Percentiles rank a stretch among this genome's conserved stretches.
Conservation (phyloP, 169 alveolate genomes). For the Amoebophrya sp. region DNA sequence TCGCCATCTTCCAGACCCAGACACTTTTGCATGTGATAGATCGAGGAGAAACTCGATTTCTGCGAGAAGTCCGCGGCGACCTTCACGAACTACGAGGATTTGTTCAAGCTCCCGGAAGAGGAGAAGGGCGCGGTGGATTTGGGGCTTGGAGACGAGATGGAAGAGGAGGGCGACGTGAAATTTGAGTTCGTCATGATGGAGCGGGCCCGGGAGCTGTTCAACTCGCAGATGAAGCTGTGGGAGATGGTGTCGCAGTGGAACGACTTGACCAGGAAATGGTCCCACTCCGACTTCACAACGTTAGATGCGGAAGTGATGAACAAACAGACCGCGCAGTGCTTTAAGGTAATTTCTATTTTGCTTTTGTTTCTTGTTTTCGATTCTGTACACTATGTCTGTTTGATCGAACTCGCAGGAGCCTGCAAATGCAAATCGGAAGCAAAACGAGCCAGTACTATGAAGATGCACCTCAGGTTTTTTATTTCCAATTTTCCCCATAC, state of each 20-base stretch:
- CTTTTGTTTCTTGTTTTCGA: too few relatives aligned
- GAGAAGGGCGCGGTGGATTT: not conserved
- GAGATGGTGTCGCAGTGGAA: conserved; percentile 28
- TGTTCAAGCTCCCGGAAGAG: not conserved
- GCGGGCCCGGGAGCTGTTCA: conserved; percentile 28
- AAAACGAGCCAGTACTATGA: not conserved
- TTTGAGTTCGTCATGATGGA: not conserved
- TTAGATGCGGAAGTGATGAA: conserved; percentile 43
- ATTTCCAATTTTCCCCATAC: not conserved
- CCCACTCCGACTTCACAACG: not conserved
- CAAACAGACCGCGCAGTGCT: conserved; percentile 38
- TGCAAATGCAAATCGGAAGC: conserved; percentile 28
- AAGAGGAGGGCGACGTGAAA: not conserved
- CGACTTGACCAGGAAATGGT: not conserved
- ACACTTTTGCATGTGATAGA: too few relatives aligned
- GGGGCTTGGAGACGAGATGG: not conserved
- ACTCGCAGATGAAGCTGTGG: conserved; percentile 41
- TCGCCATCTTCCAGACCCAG: too few relatives aligned
- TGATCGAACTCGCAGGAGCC: conserved; percentile 30
- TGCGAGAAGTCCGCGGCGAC: not conserved
- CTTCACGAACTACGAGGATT: not conserved
- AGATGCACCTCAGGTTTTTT: not conserved
- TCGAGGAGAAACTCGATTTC: not conserved
- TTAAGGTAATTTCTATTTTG: conserved; percentile 5
- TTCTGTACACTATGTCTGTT: not conserved